phyloP scores from a whole-genome alignment of 192 early-diverging fungal genomes.

The Umbelopsis isabellina region DNA sequence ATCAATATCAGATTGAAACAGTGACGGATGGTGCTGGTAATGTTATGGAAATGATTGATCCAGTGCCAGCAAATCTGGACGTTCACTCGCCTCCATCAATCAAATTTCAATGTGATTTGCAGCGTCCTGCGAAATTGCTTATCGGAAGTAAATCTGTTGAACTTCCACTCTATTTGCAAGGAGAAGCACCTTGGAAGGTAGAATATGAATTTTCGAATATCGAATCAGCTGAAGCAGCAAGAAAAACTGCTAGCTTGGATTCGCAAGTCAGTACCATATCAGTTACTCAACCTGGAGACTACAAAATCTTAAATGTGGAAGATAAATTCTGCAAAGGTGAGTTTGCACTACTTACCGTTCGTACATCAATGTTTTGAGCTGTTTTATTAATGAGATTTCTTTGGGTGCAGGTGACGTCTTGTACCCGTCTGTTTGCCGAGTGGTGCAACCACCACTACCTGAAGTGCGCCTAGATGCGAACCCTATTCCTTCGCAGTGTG shows the following conservation, averaged over 20 bases:
- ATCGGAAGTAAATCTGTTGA: conserved; percentile 21
- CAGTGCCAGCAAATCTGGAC: conserved; percentile 6
- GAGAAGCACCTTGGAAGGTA: conserved; percentile 31
- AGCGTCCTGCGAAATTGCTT: conserved; percentile 30
- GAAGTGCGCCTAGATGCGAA: conserved; percentile 16
- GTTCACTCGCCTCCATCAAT: conserved; percentile 37
- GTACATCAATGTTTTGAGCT: background rate
- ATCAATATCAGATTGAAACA: conserved; percentile 27
- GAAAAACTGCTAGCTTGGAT: conserved; percentile 4
- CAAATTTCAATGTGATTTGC: conserved; percentile 34
- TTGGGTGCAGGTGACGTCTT: conserved; percentile 24
- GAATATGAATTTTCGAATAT: conserved; percentile 20
- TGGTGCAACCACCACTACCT: conserved; percentile 40
- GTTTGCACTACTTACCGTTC: background rate
- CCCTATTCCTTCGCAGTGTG: conserved; percentile 44
- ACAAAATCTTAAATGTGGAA: conserved; percentile 35
- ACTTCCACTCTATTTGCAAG: conserved; percentile 29
- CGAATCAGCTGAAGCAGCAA: background rate
- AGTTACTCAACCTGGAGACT: conserved; percentile 38
- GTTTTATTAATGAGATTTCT: background rate
- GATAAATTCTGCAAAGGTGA: conserved; percentile 40
- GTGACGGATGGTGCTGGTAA: conserved; percentile 44
- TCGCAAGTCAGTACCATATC: conserved; percentile 9
- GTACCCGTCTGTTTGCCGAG: conserved; percentile 39
- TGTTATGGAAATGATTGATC: conserved; percentile 19